Base-by-base conservation (phyloP, 169 alveolate species). In the Eimeria acervulina region DNA sequence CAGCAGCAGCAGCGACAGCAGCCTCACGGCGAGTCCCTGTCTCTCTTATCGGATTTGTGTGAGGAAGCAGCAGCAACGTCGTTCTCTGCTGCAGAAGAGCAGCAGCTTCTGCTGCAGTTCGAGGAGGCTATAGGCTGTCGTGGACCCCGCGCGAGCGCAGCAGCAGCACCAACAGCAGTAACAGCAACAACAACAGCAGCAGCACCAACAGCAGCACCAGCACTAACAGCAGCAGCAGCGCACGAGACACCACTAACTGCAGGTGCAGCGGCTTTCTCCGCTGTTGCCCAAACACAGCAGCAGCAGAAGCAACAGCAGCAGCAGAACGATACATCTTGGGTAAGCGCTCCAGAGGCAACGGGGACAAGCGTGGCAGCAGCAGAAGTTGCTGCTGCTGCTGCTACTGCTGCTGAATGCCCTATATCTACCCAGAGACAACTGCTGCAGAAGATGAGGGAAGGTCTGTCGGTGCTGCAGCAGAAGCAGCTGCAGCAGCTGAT, bases 51-150 rank as follows among this genome's bases (percentile, higher is more conserved):
- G 23, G 72, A 42, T 8, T 55, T 81, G 90, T 81, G 90, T 44
- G 90, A 81, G 10, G 90, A 81, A n/a, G 90, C 90, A 42, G 90
- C 90, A 81, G 90, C 90, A 42, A 72, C 90, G 47, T 33, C 90
- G 15, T 44, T 81, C 90, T 44, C 90, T 21, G 90, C 90, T 47
- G 90, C 90, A 81, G 90, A 81, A 44, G 90, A 81, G 90, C 90
- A 81, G 90, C 72, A 81, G 90, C 70, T 81, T 70, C 90, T 81
- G 68, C 90, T 81, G 90, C 66, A 81, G 44, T 81, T 81, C 44
- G 90, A 81, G 70, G 31, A 28, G 38, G 38, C 90, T 1, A 76
- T 76, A 76, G 61, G 87, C 87, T 42, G 87, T 17, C 87, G 47
- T 26, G 31, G 47, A 10, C 36, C 61, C 19, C 4, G 44, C 6